Evolutionary conservation across 768 basidiomycete genomes (phyloP).

Genomic region (Pleurotus citrinopileatus): DNA sequence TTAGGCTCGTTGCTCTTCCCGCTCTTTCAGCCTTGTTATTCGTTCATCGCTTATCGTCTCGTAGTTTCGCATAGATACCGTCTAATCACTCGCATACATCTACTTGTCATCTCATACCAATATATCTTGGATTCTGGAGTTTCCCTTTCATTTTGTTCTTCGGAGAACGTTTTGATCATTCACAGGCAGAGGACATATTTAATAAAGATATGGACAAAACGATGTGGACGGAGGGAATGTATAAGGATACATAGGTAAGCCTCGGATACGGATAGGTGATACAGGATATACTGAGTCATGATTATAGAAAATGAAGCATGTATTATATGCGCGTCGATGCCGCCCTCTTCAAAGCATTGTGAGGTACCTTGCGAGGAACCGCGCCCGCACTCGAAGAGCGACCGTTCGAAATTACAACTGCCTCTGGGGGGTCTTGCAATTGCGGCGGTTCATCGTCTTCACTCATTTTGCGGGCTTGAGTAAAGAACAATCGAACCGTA

Average conservation of each 20-base stretch:
- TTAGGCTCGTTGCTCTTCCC: too few relatives aligned
- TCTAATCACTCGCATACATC: constrained; percentile 5
- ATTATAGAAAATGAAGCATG: background rate
- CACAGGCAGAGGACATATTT: too few relatives aligned
- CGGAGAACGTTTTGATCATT: too few relatives aligned
- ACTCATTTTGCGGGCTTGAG: constrained; percentile 63
- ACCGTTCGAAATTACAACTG: background rate
- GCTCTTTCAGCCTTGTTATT: background rate
- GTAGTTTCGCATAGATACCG: background rate
- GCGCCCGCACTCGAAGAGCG: constrained; percentile 3
- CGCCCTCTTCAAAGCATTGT: constrained; percentile 1
- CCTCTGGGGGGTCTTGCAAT: background rate
- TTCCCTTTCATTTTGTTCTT: too few relatives aligned
- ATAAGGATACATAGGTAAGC: background rate
- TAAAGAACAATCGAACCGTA: constrained; percentile 85
- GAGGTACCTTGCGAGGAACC: background rate
- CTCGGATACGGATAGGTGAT: background rate
- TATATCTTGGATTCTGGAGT: too few relatives aligned
- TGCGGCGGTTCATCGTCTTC: constrained; percentile 13
- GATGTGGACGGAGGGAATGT: background rate
- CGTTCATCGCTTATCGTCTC: background rate
- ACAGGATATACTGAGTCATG: background rate
- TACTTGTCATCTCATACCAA: background rate
- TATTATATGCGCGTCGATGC: constrained; percentile 1
- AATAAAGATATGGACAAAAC: too few relatives aligned